Percentiles rank a stretch among this genome's conserved stretches.
Conservation (phyloP, 2,329 filamentous ascomycete species). For the Ploettnerulaceae sp. region DNA sequence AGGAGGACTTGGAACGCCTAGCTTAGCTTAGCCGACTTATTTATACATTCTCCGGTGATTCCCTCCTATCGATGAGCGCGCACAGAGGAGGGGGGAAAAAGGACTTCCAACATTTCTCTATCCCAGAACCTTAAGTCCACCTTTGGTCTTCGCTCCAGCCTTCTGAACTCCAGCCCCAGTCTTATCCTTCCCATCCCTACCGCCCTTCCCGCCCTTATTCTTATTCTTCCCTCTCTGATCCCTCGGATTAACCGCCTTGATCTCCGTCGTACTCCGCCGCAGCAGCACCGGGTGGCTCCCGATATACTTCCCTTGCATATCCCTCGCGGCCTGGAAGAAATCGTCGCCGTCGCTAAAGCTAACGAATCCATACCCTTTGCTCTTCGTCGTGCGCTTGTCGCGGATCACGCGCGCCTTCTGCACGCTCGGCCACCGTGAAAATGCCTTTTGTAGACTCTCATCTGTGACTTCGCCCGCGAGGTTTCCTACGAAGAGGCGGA, state of each 20-base stretch:
- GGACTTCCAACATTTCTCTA: no score
- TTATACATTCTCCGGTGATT: no score
- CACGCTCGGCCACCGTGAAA: conserved; percentile 79
- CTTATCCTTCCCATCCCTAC: conserved; percentile 35
- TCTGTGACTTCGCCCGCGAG: conserved; percentile 96
- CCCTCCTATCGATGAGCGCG: no score
- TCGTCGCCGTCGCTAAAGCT: conserved; percentile 94
- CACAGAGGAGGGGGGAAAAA: no score
- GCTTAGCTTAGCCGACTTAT: no score
- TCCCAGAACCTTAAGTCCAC: conserved; percentile 56
- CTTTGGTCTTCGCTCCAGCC: conserved; percentile 63
- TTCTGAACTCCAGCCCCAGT: conserved; percentile 52
- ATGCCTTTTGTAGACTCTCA: conserved; percentile 90
- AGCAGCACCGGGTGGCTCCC: conserved; percentile 90
- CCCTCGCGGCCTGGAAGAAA: conserved; percentile 91
- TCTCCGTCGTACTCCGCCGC: conserved; percentile 85
- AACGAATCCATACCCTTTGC: conserved; percentile 93
- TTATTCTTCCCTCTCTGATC: conserved; percentile 50
- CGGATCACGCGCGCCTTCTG: conserved; percentile 91
- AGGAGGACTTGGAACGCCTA: no score
- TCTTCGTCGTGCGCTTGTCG: conserved; percentile 94
- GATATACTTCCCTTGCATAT: conserved; percentile 99
- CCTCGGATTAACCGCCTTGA: conserved; percentile 68
- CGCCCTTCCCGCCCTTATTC: conserved; percentile 39
- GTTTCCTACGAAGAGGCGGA: conserved; percentile 94